A percentile compares a stretch with the other conserved stretches of the same genome.
Conservation (phyloP, 768 basidiomycete genomes). For the Lactarius tabidus region DNA sequence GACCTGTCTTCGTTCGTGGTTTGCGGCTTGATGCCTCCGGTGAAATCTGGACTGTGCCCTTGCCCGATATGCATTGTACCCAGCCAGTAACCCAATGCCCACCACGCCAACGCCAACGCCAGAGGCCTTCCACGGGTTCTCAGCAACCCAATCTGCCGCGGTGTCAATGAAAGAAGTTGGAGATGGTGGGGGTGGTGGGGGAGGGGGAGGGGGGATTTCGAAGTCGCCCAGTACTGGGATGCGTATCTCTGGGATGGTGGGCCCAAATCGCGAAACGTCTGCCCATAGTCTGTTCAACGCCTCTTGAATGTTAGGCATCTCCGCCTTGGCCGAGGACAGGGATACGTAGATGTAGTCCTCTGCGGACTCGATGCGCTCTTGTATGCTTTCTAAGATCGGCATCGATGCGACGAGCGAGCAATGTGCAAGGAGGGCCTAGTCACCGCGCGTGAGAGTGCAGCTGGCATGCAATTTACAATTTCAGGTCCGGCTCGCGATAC, state of each 20-base stretch:
- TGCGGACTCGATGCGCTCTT: constrained; percentile 49
- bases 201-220: constrained; percentile 67
- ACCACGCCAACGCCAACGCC: constrained; percentile 53
- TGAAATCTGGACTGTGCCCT: constrained; percentile 28
- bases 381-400: constrained; percentile 22
- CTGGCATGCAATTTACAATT: neutral
- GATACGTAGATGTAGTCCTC: constrained; percentile 65
- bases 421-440: neutral
- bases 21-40: constrained; percentile 28
- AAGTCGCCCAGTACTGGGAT: constrained; percentile 67
- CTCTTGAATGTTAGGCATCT: constrained; percentile 62
- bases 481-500: neutral
- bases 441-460: neutral
- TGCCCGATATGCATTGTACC: constrained; percentile 41
- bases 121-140: constrained; percentile 59
- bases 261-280: constrained; percentile 76
- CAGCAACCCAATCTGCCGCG: constrained; percentile 48
- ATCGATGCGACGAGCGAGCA: constrained; percentile 7
- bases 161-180: constrained; percentile 43
- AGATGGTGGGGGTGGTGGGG: constrained; percentile 41
- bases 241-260: constrained; percentile 47
- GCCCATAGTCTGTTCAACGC: constrained; percentile 66
- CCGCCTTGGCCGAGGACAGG: constrained; percentile 51
- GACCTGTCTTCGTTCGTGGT: constrained; percentile 43
- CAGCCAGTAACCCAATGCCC: constrained; percentile 57